phyloP scores from a whole-genome alignment of 768 basidiomycete genomes.

The Hericium rajendrae region DNA sequence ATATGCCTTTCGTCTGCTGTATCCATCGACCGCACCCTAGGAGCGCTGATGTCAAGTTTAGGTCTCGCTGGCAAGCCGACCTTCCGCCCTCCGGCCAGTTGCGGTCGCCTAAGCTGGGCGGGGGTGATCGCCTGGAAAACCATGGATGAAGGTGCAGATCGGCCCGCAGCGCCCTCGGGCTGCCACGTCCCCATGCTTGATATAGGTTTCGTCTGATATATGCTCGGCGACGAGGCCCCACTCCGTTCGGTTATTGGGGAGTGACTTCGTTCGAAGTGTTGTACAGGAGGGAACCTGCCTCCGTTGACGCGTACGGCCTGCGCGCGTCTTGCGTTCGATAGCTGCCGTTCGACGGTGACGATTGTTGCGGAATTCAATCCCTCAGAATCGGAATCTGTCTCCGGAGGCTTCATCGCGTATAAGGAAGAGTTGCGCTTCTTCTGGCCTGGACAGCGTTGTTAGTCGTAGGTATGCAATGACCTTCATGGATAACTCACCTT shows the following conservation, averaged over 20 bases:
- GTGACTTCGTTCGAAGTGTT: background rate
- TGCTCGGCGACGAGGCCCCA: too few species aligned
- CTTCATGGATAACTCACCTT: slow-evolving; percentile 23
- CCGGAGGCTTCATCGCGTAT: background rate
- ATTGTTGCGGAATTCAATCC: slow-evolving; percentile 2
- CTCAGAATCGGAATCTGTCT: slow-evolving; percentile 2
- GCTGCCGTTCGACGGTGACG: slow-evolving; percentile 7
- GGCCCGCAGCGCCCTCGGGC: too few species aligned
- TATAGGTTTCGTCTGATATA: too few species aligned
- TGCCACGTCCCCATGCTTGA: too few species aligned
- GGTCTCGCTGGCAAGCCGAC: too few species aligned
- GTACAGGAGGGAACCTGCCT: background rate
- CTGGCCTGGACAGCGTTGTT: background rate
- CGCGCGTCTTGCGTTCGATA: slow-evolving; percentile 3
- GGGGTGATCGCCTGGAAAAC: too few species aligned
- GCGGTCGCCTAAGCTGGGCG: too few species aligned
- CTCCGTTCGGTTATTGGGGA: too few species aligned
- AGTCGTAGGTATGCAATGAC: background rate
- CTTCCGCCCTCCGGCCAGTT: too few species aligned
- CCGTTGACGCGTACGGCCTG: background rate
- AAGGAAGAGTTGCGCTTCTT: background rate
- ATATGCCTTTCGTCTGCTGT: slow-evolving; percentile 8
- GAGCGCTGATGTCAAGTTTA: background rate
- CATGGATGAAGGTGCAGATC: too few species aligned
- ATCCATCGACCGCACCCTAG: background rate